Evolutionary conservation across 495 filamentous ascomycete species (phyloP), one percentile per base, ranked within the genome.

Genomic region (Pseudevernia furfuracea): DNA sequence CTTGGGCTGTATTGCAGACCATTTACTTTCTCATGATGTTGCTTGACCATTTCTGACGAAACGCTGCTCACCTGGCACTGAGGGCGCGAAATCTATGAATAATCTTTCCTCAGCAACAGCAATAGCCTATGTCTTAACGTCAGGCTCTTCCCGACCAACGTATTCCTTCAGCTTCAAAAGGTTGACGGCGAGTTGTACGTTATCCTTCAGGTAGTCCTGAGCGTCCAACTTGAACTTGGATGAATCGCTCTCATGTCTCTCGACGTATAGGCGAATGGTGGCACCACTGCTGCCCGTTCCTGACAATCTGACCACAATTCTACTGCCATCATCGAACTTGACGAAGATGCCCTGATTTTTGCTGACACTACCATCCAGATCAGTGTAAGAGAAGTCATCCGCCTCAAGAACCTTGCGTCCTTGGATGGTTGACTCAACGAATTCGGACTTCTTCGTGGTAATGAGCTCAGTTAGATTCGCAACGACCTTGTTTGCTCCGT

Each of bases 281-380:
- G 94, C 94, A 28, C 94, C 94, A 53, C 89, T 93, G 70, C 88
- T 92, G 58, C 94, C 94, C 32, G 94, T 98, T 32, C 94, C 94
- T 1, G 92, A 97, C 70, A 98, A 76, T 65, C 94, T 87, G 58
- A 97, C 91, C 39, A 98, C 89, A 58, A 97, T 92, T 61, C 94
- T 86, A 78, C 89, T 93, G 65, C 94, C 94, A 62, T 96, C 91
- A 59, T 92, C 90, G 78, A 97, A 97, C 77, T 91, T 90, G 76
- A 90, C 88, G 71, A 89, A 98, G 65, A 97, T 85, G 60, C 94
- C 94, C 78, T 98, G 94, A 82, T 96, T 96, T 72, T 92, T 89
- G 74, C 90, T 85, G 32, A 97, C 91, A 64, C 90, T 96, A 61
- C 93, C 93, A 70, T 98, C 94, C 28, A 97, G 85, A 75, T 98